Base-by-base conservation (phyloP, 352 stramenopile species). In the Phytopythium helicoides region DNA sequence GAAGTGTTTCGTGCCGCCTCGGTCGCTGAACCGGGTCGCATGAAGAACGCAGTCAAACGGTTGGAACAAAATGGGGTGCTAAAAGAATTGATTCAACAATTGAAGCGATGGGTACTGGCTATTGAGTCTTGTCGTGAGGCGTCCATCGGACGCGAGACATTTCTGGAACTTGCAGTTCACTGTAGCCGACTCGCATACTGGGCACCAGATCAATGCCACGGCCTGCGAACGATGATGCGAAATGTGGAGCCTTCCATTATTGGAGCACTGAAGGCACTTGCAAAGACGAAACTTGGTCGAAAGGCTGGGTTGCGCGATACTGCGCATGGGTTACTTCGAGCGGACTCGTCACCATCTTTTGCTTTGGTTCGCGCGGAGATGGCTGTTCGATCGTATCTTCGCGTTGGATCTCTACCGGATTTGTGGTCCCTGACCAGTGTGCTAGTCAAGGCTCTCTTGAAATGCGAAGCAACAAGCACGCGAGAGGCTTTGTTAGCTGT, bases 131-230 rank as follows among this genome's bases (percentile, higher is more conserved):
- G 68, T 19, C 65, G n/a, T n/a, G n/a, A 59, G 5, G 12, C 45
- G 12, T 61, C 57, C 25, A 54, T 72, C 53, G 68, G 71, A 11
- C 77, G 70, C 46, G 73, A 85, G 56, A 68, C 62, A 5, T 68
- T 68, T 10, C 22, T 77, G 15, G 61, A 71, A 25, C 47, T 82
- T 12, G 61, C 66, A 2, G 21, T 80, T 5, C 41, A 80, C 9
- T 76, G 65, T 49, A 78, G 52, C 12, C 63, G 68, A 9, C 61
- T 85, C 3, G 64, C 74, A 21, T 69, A 61, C 46, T 85, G 73
- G 73, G 71, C 79, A 42, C 71, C 73, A 16, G 47, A 66, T 21
- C 58, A 80, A 11, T 70, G 59, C 42, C 55, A 47, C 42, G 62
- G 48, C 14, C 52, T 75, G 45, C 56, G 48, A 11, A 51, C 70